A percentile compares a stretch with the other conserved stretches of the same genome.
Conservation (phyloP, 1,284 basidiomycete genomes). For the Puccinia triticina region DNA sequence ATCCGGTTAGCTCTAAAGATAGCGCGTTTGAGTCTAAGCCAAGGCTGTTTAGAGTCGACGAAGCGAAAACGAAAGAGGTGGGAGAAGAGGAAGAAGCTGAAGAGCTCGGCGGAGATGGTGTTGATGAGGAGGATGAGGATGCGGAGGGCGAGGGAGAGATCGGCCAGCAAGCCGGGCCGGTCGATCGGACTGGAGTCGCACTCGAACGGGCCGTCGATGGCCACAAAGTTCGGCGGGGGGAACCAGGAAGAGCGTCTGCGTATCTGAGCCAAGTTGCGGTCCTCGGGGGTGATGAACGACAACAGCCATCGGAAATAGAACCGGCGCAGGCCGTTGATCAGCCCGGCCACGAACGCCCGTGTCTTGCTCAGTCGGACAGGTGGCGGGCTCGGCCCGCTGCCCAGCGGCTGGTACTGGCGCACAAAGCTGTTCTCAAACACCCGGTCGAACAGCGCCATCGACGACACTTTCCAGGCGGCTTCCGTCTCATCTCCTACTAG, state of each 20-base stretch:
- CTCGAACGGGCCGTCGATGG: not conserved
- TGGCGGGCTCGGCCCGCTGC: not conserved
- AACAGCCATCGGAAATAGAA: slow-evolving; percentile 4
- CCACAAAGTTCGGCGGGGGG: slow-evolving; percentile 16
- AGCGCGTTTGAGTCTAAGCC: slow-evolving; percentile 8
- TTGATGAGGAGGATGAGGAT: not conserved
- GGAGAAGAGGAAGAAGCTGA: not conserved
- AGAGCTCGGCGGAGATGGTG: not conserved
- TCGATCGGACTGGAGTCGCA: not conserved
- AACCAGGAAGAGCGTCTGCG: slow-evolving; percentile 6
- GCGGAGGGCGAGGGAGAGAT: not conserved
- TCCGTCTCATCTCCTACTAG: slow-evolving; percentile 59
- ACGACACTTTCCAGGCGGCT: slow-evolving; percentile 60
- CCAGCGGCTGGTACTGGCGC: not conserved
- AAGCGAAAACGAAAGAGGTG: not conserved
- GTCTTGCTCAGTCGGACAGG: not conserved
- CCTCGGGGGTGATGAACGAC: not conserved
- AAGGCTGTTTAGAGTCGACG: not conserved
- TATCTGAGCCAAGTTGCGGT: not conserved
- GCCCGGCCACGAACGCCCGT: not conserved
- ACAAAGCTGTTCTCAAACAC: slow-evolving; percentile 60
- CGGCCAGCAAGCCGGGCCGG: not conserved
- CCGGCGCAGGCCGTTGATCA: not conserved
- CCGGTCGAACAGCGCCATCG: slow-evolving; percentile 60
- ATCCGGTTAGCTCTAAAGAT: not conserved